A percentile compares a stretch with the other conserved stretches of the same genome.
These are phyloP conservation scores for Madurella mycetomatis DNA, from an alignment of 2,329 filamentous ascomycete genomes.

Conservation along the genomic window DNA sequence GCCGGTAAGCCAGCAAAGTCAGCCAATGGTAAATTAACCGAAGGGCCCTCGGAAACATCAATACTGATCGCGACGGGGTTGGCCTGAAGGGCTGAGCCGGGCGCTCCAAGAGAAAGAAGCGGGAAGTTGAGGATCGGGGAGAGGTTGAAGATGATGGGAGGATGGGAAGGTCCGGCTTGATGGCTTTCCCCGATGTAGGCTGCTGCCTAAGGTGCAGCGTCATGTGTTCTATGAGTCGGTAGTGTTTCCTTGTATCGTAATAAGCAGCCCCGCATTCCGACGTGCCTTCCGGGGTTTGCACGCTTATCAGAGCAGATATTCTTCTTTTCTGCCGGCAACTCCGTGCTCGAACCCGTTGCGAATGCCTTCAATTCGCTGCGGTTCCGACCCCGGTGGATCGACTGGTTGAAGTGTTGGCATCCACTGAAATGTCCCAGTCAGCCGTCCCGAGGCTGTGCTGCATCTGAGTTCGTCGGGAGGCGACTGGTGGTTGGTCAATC, in stretches of 20 bases:
- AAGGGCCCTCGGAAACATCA: too few species aligned
- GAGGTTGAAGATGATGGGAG: too few species aligned
- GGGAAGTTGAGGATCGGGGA: too few species aligned
- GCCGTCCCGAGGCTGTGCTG: constrained; percentile 24
- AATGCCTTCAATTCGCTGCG: constrained; percentile 10
- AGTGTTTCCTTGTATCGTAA: too few species aligned
- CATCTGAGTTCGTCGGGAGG: not conserved
- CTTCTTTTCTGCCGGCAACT: constrained; percentile 14
- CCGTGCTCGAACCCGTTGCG: constrained; percentile 9
- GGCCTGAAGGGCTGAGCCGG: not conserved
- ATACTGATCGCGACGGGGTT: too few species aligned
- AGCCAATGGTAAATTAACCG: too few species aligned
- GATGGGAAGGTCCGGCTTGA: not conserved
- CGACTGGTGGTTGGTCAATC: constrained; percentile 14
- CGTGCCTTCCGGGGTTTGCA: too few species aligned
- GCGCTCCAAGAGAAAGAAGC: too few species aligned
- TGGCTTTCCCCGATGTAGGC: not conserved
- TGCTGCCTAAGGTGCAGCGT: constrained; percentile 11
- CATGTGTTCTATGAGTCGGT: not conserved
- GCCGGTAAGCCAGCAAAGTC: too few species aligned
- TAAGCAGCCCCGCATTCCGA: too few species aligned
- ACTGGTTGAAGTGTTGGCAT: constrained; percentile 1
- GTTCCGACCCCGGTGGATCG: not conserved
- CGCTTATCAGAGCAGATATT: not conserved
- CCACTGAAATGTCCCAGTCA: constrained; percentile 7